Evolutionary conservation across 2,329 filamentous ascomycete genomes (phyloP), one percentile per base, ranked within the genome.

Genomic region (Venturiaceae sp.): DNA sequence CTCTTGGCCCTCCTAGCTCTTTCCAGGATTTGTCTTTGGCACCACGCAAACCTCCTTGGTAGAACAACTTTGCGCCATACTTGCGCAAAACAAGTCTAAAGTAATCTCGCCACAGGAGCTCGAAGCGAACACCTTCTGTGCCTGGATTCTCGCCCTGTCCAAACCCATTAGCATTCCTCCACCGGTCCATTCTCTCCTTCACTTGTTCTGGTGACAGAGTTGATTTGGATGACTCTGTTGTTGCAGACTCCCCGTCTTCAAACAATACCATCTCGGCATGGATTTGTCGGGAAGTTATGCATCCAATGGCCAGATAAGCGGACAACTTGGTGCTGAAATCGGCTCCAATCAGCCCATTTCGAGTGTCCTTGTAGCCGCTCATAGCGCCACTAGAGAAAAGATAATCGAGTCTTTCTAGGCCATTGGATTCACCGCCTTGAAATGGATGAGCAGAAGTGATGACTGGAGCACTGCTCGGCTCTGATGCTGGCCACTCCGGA

Each of bases 241-340:
- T 23, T 54, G 0, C 44, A n/a, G 44, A 28, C 67, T 66, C 23
- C 67, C 86, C 88, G 44, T 90, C 79, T 70, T 92, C 88, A 60
- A 89, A 88, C 26, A 79, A 78, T 5, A 85, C 26, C 53, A 92
- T 76, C n/a, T 80, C 78, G 47, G 80, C 77, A 62, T 92, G 87
- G 3, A 92, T 74, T 66, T 90, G 86, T 1, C 88, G 82, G 1
- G 87, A 84, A 0, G 87, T 87, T 46, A 92, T 75, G 64, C 83
- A 87, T 3, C 89, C 89, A 13, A 88, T 78, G 0, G 87, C 81
- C 0, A 92, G 77, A 67, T 83, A 92, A 0, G 83, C 85, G 0
- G 88, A 90, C 0, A 92, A 74, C 61, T 91, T 92, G 3, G 87
- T 90, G 65, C 84, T 88, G 66, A 85, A 90, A 63, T 90, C 85